Evolutionary conservation across 192 early-diverging fungal genomes (phyloP).

Genomic region (Cetraspora pellucida): DNA sequence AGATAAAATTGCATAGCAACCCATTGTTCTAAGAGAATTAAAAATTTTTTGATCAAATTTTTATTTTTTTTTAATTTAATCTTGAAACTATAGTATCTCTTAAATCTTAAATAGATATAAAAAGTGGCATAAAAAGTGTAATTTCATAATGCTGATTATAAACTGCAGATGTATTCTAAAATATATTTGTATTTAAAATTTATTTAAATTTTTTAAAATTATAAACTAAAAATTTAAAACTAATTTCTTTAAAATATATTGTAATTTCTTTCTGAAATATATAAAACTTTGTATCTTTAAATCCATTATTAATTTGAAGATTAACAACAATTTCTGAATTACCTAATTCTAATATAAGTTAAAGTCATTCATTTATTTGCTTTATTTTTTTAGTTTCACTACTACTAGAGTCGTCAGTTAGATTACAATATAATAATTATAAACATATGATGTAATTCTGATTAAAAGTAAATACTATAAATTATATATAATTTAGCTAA

Average conservation of each 20-base stretch:
- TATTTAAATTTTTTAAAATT: too few species aligned
- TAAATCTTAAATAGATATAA: not conserved
- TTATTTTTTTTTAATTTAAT: not conserved
- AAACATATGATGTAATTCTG: not conserved
- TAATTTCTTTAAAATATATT: slow-evolving; percentile 2
- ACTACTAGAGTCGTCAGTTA: not conserved
- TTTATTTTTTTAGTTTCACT: not conserved
- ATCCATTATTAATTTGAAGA: not conserved
- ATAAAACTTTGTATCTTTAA: not conserved
- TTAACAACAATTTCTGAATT: not conserved
- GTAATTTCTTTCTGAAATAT: not conserved
- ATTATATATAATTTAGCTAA: too few species aligned
- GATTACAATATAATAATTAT: not conserved
- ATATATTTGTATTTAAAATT: too few species aligned
- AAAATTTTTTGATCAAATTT: not conserved
- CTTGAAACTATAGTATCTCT: not conserved
- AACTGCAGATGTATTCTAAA: not conserved
- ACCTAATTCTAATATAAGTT: not conserved
- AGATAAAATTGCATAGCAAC: not conserved
- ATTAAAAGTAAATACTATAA: not conserved
- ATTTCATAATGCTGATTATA: not conserved
- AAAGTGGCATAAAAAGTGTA: not conserved
- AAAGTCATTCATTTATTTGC: not conserved
- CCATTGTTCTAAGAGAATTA: not conserved
- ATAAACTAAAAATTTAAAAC: too few species aligned